phyloP scores from a whole-genome alignment of 2,329 filamentous ascomycete genomes.

The Nemania diffusa region DNA sequence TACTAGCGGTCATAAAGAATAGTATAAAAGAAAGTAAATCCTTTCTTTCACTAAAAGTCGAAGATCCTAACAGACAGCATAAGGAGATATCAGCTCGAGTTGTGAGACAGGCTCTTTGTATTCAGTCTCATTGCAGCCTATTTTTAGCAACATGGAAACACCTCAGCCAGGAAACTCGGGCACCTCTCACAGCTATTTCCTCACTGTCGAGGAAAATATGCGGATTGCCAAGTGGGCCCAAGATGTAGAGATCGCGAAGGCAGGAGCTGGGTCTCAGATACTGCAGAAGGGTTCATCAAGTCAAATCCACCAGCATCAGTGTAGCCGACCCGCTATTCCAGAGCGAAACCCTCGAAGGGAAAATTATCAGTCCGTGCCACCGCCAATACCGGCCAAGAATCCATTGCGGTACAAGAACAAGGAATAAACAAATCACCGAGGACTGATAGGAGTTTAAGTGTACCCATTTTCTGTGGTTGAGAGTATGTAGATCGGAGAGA shows the following conservation, averaged over 20 bases:
- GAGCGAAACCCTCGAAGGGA: not conserved
- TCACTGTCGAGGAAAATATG: not conserved
- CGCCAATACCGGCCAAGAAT: not conserved
- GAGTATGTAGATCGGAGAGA: no score
- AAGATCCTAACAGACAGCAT: not conserved
- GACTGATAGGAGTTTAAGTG: not conserved
- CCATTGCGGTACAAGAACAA: not conserved
- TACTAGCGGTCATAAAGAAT: not conserved
- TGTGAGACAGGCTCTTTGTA: not conserved
- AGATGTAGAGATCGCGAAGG: not conserved
- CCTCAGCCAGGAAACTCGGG: not conserved
- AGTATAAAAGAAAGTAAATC: not conserved
- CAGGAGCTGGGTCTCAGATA: not conserved
- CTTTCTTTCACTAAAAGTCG: not conserved
- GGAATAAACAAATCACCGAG: not conserved
- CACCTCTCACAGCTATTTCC: not conserved
- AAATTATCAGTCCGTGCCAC: not conserved
- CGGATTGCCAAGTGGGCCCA: not conserved
- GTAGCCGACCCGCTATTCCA: not conserved
- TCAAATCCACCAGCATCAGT: not conserved
- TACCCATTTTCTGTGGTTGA: not conserved
- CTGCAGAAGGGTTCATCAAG: not conserved
- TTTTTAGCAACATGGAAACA: not conserved
- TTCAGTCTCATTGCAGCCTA: not conserved
- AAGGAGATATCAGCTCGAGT: not conserved